These are phyloP conservation scores for Lycium ferocissimum DNA, from an alignment of 257 asterid species.

Conservation along the genomic window DNA sequence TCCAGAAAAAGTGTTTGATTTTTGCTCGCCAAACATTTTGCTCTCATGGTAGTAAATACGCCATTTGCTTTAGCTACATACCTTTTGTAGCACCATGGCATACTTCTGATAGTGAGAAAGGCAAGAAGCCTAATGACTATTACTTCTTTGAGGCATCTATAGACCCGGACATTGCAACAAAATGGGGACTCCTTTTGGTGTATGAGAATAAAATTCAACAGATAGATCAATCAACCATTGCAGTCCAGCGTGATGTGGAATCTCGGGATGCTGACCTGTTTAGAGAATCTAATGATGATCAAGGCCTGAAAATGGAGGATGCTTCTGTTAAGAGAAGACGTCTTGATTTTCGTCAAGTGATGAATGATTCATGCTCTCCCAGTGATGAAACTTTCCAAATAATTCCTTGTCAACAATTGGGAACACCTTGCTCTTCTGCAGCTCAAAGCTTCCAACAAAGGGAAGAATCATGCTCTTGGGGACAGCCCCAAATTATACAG, in stretches of 20 bases:
- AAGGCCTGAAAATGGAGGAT: background rate
- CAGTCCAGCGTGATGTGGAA: background rate
- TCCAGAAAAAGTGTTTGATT: constrained; percentile 2
- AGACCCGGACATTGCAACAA: constrained; percentile 11
- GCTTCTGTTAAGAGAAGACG: constrained; percentile 24
- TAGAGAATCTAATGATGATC: constrained; percentile 20
- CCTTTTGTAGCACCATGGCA: background rate
- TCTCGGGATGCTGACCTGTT: background rate
- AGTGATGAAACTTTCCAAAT: background rate
- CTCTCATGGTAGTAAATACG: constrained; percentile 18
- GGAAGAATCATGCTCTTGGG: constrained; percentile 1
- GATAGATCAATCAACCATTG: constrained; percentile 17
- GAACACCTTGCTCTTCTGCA: constrained; percentile 24
- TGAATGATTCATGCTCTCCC: background rate
- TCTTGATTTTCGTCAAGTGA: background rate
- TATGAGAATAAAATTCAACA: constrained; percentile 15
- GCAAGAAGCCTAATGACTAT: constrained; percentile 24
- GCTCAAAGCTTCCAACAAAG: background rate
- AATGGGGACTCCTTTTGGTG: constrained; percentile 27
- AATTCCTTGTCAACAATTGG: background rate
- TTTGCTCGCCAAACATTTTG: constrained; percentile 2
- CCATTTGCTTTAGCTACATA: constrained; percentile 22
- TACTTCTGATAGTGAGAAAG: background rate
- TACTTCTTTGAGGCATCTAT: constrained; percentile 19
- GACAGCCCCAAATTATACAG: background rate